phyloP scores from a whole-genome alignment of 2,329 filamentous ascomycete genomes.

The Aureobasidium mangrovei region DNA sequence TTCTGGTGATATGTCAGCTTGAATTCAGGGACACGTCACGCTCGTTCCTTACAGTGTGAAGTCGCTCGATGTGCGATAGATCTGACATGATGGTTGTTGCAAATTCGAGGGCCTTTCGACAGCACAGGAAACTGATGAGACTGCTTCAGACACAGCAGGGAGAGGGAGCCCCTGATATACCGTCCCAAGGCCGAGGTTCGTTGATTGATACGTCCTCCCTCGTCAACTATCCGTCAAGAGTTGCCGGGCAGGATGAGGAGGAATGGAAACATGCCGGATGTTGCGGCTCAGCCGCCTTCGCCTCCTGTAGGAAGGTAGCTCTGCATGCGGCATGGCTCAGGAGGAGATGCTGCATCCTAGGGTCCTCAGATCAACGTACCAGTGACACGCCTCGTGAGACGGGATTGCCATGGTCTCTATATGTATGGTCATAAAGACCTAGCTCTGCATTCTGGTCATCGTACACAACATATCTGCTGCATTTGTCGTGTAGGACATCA shows the following conservation, averaged over 20 bases:
- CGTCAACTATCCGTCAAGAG: background rate
- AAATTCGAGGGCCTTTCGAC: too few species aligned
- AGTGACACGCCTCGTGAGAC: too few species aligned
- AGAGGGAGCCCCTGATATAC: background rate
- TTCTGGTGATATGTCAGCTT: constrained; percentile 11
- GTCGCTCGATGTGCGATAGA: constrained; percentile 17
- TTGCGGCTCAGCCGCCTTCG: background rate
- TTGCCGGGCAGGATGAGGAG: background rate
- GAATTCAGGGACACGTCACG: background rate
- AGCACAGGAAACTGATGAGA: too few species aligned
- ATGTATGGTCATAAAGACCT: too few species aligned
- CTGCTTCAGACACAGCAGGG: background rate
- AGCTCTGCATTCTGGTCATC: too few species aligned
- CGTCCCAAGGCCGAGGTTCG: background rate
- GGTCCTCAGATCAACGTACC: too few species aligned
- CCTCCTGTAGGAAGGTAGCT: too few species aligned
- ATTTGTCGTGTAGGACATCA: too few species aligned
- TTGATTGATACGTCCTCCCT: background rate
- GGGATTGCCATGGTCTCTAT: too few species aligned
- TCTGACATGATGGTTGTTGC: background rate
- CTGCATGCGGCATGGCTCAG: too few species aligned
- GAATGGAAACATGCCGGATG: background rate
- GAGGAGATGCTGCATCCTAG: too few species aligned
- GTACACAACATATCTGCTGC: too few species aligned
- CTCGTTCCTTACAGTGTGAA: constrained; percentile 23